Base-by-base conservation (phyloP, 1,284 basidiomycete genomes). In the Marasmius sp. region DNA sequence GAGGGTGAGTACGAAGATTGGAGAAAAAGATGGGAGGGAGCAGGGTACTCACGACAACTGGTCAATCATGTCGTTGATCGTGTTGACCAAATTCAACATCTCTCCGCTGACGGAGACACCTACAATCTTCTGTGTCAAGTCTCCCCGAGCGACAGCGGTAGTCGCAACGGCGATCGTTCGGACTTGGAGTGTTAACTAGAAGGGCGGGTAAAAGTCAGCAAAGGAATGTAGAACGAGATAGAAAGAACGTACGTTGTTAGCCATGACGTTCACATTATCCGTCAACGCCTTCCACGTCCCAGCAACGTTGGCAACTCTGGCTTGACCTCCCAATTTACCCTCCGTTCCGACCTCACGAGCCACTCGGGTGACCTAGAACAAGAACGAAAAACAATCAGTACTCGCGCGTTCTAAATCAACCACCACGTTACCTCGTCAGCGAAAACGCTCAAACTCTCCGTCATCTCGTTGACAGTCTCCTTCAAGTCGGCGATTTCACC, bases 201-300 rank as follows among this genome's bases (percentile, higher is more conserved):
- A 27, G 52, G 10, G 53, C 43, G 61, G 38, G 18, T 14, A 58
- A 55, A 37, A 22, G 47, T 16, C 58, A 53, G 64, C 48, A 57
- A 38, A 20, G 56, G 57, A 57, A 11, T n/a, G n/a, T n/a, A n/a
- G n/a, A n/a, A n/a, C n/a, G n/a, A 11, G 22, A 60, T 22, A 34
- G 48, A 9, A 36, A 48, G 56, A 27, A 80, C 88, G 67, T 68
- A 92, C 89, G 68, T 93, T 93, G 51, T 85, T 85, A 58, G 91
- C 91, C 91, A 94, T 93, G 65, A 93, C 86, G 72, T 96, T 95
- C 68, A 97, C 92, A 77, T 93, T 96, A 75, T 97, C 95, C 53
- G 95, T 97, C 74, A 98, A 82, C 73, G 95, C 94, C 86, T 97
- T 96, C 97, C 97, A 98, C 1, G 94, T 97, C 57, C 97, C 97